These are phyloP conservation scores for Lactifluus pinguis DNA, from an alignment of 768 basidiomycete species.

Conservation along the genomic window DNA sequence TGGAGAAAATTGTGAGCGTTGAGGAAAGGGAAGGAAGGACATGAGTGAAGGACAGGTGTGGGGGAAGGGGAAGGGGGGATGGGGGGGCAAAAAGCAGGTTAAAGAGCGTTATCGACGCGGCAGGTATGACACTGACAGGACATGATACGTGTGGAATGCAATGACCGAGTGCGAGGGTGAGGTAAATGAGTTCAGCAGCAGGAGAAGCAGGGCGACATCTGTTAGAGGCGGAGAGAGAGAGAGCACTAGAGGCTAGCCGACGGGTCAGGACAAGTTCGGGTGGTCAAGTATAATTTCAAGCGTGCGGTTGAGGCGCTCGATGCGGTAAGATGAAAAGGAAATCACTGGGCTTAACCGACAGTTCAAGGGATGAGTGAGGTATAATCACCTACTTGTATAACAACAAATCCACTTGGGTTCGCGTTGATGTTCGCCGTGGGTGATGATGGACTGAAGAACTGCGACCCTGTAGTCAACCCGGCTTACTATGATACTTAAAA, in stretches of 20 bases:
- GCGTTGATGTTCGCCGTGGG: not conserved
- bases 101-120: conserved; percentile 13
- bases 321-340: conserved; percentile 14
- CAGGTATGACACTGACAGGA: conserved; percentile 19
- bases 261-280: not conserved
- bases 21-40: conserved; percentile 11
- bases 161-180: not conserved
- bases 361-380: not conserved
- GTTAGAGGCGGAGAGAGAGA: not conserved
- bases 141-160: conserved; percentile 18
- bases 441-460: too few relatives aligned
- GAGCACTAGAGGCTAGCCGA: conserved; percentile 1
- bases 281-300: not conserved
- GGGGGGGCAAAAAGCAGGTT: not conserved
- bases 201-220: conserved; percentile 15
- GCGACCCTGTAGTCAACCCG: too few relatives aligned
- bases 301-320: conserved; percentile 13
- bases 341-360: conserved; percentile 16
- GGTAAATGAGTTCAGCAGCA: conserved; percentile 1
- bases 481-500: conserved; percentile 1
- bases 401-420: too few relatives aligned
- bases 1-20: conserved; percentile 15
- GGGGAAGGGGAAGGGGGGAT: not conserved
- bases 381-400: not conserved
- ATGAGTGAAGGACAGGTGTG: not conserved